Percentiles rank a stretch among this genome's conserved stretches.
phyloP scores from a whole-genome alignment of 169 alveolate species.

The Cryptosporidium baileyi region DNA sequence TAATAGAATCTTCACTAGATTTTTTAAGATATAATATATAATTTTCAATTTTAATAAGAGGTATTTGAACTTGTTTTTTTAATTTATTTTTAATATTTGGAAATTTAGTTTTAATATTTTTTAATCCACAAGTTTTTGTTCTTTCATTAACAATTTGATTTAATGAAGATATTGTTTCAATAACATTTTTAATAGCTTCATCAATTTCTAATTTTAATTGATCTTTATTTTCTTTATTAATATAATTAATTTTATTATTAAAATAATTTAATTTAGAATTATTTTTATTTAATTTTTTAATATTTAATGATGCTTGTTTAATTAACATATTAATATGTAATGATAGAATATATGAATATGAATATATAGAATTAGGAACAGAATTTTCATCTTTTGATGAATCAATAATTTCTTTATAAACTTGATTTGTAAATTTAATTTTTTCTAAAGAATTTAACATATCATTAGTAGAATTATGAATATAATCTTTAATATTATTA shows the following conservation, averaged over 20 bases:
- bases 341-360: slow-evolving; percentile 9
- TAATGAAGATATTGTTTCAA: background rate
- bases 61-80: slow-evolving; percentile 1
- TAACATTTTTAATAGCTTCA: background rate
- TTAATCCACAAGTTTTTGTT: slow-evolving; percentile 30
- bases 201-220: background rate
- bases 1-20: slow-evolving; percentile 1
- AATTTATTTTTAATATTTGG: slow-evolving; percentile 20
- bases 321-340: slow-evolving; percentile 38
- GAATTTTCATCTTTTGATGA: background rate
- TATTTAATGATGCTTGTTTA: background rate
- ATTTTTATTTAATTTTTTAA: background rate
- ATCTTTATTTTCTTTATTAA: background rate
- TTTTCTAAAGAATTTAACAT: slow-evolving; percentile 19
- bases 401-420: slow-evolving; percentile 21
- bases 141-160: slow-evolving; percentile 10
- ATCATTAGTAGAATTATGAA: slow-evolving; percentile 9
- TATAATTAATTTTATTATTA: background rate
- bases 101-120: slow-evolving; percentile 27
- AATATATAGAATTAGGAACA: slow-evolving; percentile 25
- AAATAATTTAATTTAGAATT: background rate
- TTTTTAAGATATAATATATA: background rate
- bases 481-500: background rate
- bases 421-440: slow-evolving; percentile 9
- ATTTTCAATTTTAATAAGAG: slow-evolving; percentile 2